Conservation (phyloP, 2,329 filamentous ascomycete species). For the Cryphonectria nitschkei region DNA sequence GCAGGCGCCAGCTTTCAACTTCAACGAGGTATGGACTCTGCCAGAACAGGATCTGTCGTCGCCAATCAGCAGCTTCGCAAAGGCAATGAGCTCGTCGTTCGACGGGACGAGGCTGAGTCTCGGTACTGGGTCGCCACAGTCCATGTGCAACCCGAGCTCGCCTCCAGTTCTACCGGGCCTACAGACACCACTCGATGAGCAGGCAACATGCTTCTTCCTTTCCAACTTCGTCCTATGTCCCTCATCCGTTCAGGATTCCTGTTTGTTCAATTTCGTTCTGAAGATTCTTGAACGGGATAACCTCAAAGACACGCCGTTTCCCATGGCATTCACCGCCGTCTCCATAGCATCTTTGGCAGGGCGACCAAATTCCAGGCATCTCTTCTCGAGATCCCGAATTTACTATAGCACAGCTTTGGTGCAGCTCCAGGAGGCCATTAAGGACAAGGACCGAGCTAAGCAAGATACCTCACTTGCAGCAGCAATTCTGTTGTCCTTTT, state of each 20-base stretch:
- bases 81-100: constrained; percentile 22
- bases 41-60: constrained; percentile 9
- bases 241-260: constrained; percentile 29
- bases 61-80: constrained; percentile 11
- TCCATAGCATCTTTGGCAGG: constrained; percentile 34
- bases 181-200: constrained; percentile 33
- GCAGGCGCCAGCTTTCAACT: constrained; percentile 14
- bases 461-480: constrained; percentile 33
- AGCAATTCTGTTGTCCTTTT: constrained; percentile 33
- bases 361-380: constrained; percentile 31
- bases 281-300: constrained; percentile 30
- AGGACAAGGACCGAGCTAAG: constrained; percentile 29
- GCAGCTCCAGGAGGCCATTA: constrained; percentile 32
- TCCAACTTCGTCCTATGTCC: constrained; percentile 34
- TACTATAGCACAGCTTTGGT: constrained; percentile 33
- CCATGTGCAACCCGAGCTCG: neutral
- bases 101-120: constrained; percentile 18
- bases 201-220: constrained; percentile 34
- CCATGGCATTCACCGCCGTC: constrained; percentile 32
- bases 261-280: constrained; percentile 33
- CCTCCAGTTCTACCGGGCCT: constrained; percentile 13
- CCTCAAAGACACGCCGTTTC: constrained; percentile 31
- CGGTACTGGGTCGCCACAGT: neutral
- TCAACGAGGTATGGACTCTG: constrained; percentile 17
- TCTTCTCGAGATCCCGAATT: constrained; percentile 30